Conservation (phyloP, 31 red algal genomes). For the Odonthalia washingtoniensis region DNA sequence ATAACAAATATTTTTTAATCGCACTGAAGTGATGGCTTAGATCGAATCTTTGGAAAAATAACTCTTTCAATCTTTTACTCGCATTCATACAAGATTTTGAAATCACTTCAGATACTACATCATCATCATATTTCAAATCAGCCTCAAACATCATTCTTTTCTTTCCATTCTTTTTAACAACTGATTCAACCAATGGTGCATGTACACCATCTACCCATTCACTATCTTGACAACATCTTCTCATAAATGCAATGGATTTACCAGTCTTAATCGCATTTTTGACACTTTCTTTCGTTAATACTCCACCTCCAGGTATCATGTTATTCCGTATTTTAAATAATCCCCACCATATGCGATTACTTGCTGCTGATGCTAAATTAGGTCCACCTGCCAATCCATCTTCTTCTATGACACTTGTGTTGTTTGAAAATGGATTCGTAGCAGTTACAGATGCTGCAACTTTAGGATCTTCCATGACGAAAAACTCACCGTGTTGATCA, state of each 20-base stretch:
- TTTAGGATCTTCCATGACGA: constrained; percentile 81
- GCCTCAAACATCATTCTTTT: constrained; percentile 67
- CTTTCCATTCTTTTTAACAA: constrained; percentile 21
- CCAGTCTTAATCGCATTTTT: constrained; percentile 77
- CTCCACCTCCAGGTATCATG: constrained; percentile 66
- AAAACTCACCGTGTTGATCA: constrained; percentile 83
- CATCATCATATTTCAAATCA: constrained; percentile 59
- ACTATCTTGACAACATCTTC: constrained; percentile 75
- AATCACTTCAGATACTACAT: constrained; percentile 57
- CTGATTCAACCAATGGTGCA: constrained; percentile 45
- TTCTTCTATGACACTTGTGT: constrained; percentile 44
- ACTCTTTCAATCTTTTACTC: constrained; percentile 68
- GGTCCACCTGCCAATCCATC: constrained; percentile 79
- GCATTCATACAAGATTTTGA: constrained; percentile 56
- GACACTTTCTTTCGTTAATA: constrained; percentile 37
- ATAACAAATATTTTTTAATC: constrained; percentile 76
- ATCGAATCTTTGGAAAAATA: constrained; percentile 85
- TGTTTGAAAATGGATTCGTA: constrained; percentile 42
- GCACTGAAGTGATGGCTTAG: constrained; percentile 82
- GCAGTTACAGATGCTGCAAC: constrained; percentile 62
- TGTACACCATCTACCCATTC: constrained; percentile 72
- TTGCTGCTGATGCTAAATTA: constrained; percentile 68
- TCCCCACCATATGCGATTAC: constrained; percentile 83
- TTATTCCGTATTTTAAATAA: constrained; percentile 74
- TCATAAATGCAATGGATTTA: constrained; percentile 82